Base-by-base conservation (phyloP, 768 basidiomycete species). In the Serpula lacrymans region DNA sequence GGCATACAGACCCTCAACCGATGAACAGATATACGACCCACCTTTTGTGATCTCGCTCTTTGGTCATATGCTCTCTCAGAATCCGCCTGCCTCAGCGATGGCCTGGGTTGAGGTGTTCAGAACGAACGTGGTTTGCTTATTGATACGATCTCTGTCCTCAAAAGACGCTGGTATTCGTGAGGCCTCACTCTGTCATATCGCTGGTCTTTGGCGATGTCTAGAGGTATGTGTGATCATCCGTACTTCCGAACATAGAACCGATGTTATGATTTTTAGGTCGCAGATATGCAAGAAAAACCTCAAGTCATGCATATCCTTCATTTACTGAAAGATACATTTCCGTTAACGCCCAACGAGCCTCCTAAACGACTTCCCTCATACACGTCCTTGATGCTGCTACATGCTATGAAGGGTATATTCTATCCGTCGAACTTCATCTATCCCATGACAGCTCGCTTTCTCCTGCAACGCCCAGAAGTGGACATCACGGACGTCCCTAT, bases 351-450 rank as follows among this genome's bases (percentile, higher is more conserved):
- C 2, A 45, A 58, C 2, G 64, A 66, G 12, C 55, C 63, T 5
- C 67, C 77, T 0, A 65, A 56, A 3, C 78, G 88, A 4, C 65
- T 96, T 0, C 85, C 94, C 0, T 78, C 86, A 1, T 84, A 86
- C 45, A 77, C 82, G 4, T 82, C 89, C 2, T 77, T 97, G 13
- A 76, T 95, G 50, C 72, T 97, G 38, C 72, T 84, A 2, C 92
- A 98, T 47, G 80, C 89, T 2, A 64, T 96, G 4, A 75, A 84
- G 21, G 81, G 80, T 1, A 71, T 95, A 24, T 94, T 92, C 63
- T 84, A 89, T 46, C 93, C 95, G 0, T 82, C 88, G 2, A 82
- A 85, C 37, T 88, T 91, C 60, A 81, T 89, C 31, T 98, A 95
- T 55, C 91, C 94, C 0, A 65, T 84, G 12, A 87, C 84, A 1